phyloP scores from a whole-genome alignment of 306 rosid genomes.

The Luffa acutangula region DNA sequence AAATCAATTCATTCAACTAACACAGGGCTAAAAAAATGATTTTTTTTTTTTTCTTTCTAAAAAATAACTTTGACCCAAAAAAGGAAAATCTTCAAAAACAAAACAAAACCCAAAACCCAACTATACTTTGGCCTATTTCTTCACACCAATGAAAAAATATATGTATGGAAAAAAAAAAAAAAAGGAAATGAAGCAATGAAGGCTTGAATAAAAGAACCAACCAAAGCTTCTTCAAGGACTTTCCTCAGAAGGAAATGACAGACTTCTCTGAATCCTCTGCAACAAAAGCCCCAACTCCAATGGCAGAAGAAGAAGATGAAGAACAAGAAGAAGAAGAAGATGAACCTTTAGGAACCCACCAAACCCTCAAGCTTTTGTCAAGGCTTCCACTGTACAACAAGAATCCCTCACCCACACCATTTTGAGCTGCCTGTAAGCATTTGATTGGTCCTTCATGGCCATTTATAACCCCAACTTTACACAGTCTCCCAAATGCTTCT shows the following conservation, averaged over 20 bases:
- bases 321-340: neutral
- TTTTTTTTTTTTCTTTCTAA: too few species aligned
- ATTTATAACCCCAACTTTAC: conserved; percentile 44
- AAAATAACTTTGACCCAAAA: neutral
- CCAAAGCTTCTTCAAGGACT: neutral
- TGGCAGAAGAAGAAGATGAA: neutral
- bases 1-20: too few species aligned
- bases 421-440: conserved; percentile 64
- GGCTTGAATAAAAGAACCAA: conserved; percentile 4
- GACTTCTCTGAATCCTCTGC: neutral
- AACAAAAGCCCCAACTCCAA: neutral
- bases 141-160: neutral
- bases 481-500: conserved; percentile 49
- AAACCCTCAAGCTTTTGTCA: conserved; percentile 78
- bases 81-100: neutral
- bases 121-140: neutral
- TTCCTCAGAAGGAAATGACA: neutral
- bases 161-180: neutral
- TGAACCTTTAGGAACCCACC: conserved; percentile 66
- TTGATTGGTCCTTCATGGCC: conserved; percentile 96
- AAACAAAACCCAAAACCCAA: neutral
- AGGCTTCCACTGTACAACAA: conserved; percentile 86
- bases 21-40: too few species aligned
- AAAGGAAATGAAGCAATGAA: neutral
- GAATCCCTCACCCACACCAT: conserved; percentile 60